Percentiles rank a stretch among this genome's conserved stretches.
phyloP scores from a whole-genome alignment of 805 yeast species.

The Schwanniomyces pseudopolymorphus region DNA sequence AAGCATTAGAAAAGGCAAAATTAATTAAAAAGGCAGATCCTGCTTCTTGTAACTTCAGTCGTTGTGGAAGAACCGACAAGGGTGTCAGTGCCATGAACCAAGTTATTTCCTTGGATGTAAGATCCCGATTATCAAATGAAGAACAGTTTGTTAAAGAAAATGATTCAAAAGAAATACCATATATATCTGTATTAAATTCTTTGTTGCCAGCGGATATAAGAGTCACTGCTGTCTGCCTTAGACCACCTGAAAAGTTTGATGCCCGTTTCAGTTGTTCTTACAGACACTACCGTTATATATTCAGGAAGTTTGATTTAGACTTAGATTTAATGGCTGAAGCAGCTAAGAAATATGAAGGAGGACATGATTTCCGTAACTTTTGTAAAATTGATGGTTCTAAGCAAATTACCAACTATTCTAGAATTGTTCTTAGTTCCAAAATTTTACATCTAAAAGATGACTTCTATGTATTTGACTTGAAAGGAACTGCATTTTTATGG shows the following conservation, averaged over 20 bases:
- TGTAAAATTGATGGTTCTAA: slow-evolving; percentile 94
- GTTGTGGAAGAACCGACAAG: slow-evolving; percentile 93
- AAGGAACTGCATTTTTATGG: slow-evolving; percentile 93
- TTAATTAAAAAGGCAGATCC: slow-evolving; percentile 63
- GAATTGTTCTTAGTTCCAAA: slow-evolving; percentile 57
- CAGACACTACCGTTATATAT: slow-evolving; percentile 84
- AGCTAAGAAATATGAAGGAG: slow-evolving; percentile 62
- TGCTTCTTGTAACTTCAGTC: slow-evolving; percentile 65
- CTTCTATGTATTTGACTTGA: slow-evolving; percentile 68
- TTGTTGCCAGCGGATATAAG: slow-evolving; percentile 79
- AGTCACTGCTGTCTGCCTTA: slow-evolving; percentile 74
- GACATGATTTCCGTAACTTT: slow-evolving; percentile 89
- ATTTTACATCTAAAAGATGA: slow-evolving; percentile 45
- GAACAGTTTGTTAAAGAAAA: slow-evolving; percentile 56
- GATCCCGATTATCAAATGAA: slow-evolving; percentile 65
- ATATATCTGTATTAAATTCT: slow-evolving; percentile 71
- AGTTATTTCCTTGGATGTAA: slow-evolving; percentile 75
- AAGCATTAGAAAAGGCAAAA: slow-evolving; percentile 67
- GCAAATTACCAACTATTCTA: slow-evolving; percentile 76
- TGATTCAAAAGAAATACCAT: slow-evolving; percentile 74
- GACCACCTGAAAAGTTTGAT: slow-evolving; percentile 83
- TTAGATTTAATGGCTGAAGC: slow-evolving; percentile 68
- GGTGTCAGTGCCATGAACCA: slow-evolving; percentile 99
- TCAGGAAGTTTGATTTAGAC: slow-evolving; percentile 57
- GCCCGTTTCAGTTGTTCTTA: slow-evolving; percentile 89